Evolutionary conservation across 1,284 basidiomycete species (phyloP).

Genomic region (Cerrena zonata): DNA sequence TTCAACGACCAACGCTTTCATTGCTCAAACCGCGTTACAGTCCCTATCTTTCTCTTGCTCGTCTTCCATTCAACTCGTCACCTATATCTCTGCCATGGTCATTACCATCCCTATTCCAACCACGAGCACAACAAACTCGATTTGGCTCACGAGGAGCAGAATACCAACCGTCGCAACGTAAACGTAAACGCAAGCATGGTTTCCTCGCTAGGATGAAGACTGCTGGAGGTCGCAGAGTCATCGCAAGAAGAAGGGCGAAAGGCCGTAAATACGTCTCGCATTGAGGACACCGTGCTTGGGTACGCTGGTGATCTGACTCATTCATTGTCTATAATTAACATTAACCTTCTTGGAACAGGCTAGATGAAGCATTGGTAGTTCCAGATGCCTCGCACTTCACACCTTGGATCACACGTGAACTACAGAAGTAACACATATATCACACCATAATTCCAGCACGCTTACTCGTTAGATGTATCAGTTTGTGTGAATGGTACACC

Average conservation of each 20-base stretch:
- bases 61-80: conserved; percentile 3
- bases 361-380: too few relatives aligned
- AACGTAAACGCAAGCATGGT: conserved; percentile 83
- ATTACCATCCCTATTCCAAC: conserved; percentile 7
- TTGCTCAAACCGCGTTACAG: not conserved
- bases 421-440: too few relatives aligned
- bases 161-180: conserved; percentile 85
- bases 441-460: too few relatives aligned
- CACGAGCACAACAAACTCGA: conserved; percentile 39
- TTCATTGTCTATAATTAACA: too few relatives aligned
- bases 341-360: too few relatives aligned
- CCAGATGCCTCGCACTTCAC: too few relatives aligned
- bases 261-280: conserved; percentile 38
- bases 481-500: too few relatives aligned
- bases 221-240: conserved; percentile 58
- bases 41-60: conserved; percentile 4
- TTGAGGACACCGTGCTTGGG: too few relatives aligned
- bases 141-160: conserved; percentile 58
- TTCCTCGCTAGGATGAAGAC: conserved; percentile 70
- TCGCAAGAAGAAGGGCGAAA: conserved; percentile 31
- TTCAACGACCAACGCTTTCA: not conserved
- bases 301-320: too few relatives aligned
- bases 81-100: conserved; percentile 1
- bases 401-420: too few relatives aligned
- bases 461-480: too few relatives aligned